Conservation (phyloP, 2,329 filamentous ascomycete genomes). For the Sporothrix euskadiensis region DNA sequence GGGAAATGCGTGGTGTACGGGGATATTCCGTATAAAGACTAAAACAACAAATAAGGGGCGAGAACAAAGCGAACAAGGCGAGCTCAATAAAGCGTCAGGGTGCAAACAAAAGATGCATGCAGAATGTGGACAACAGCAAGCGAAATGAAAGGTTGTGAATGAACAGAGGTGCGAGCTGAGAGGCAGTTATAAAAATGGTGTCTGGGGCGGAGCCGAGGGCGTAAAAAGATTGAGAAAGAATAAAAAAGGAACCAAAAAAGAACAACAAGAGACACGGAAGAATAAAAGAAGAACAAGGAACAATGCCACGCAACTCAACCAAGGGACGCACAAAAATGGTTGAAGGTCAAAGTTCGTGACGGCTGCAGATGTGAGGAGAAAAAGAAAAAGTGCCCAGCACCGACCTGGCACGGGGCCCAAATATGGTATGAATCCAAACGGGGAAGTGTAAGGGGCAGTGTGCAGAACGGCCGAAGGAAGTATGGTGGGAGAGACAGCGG, state of each 20-base stretch:
- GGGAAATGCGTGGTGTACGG: not conserved
- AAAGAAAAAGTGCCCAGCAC: not conserved
- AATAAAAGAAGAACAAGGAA: not conserved
- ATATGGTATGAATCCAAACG: not conserved
- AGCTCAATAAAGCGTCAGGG: not conserved
- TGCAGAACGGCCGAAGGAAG: not conserved
- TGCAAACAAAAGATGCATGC: not conserved
- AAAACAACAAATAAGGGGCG: not conserved
- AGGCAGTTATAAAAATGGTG: not conserved
- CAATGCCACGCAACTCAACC: not conserved
- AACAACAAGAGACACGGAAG: not conserved
- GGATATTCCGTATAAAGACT: not conserved
- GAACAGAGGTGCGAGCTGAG: not conserved
- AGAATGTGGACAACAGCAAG: slow-evolving; percentile 5
- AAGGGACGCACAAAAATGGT: not conserved
- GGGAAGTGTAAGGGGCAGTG: not conserved
- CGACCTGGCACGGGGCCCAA: slow-evolving; percentile 2
- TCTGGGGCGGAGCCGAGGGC: not conserved
- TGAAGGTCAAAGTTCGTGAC: not conserved
- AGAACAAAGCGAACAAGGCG: not conserved
- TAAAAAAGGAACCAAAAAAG: not conserved
- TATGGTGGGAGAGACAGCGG: not conserved
- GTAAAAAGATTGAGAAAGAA: not conserved
- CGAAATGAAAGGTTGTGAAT: not conserved
- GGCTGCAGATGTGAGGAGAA: not conserved